Evolutionary conservation across 2,329 filamentous ascomycete species (phyloP), one percentile per base, ranked within the genome.

Genomic region (Neoarthrinium moseri): DNA sequence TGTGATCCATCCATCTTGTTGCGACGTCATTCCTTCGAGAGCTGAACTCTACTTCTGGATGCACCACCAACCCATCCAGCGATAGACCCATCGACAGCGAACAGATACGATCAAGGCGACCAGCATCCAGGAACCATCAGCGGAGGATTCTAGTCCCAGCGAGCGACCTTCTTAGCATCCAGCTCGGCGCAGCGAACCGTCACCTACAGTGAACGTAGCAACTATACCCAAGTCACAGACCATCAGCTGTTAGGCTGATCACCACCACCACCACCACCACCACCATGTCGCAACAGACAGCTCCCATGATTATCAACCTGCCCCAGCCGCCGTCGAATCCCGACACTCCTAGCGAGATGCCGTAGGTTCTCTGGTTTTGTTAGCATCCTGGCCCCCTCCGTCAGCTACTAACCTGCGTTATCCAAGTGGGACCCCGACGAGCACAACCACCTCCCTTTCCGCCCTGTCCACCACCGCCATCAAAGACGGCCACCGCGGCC

Each of bases 391-490:
- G n/a, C n/a, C n/a, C n/a, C n/a, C n/a, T n/a, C 43, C 44, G 48
- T 54, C 10, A 45, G 43, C 48, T 51, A 43, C 53, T 49, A 56
- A 34, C 34, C 55, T 46, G 45, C 52, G 22, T 53, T n/a, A 37
- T 33, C 42, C 29, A 54, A 95, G 90, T 53, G 91, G 92, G 60
- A 97, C 92, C 3, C 92, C 92, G 3, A 96, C 94, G 54, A 95
- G 90, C 55, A 87, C 88, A 32, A 95, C 89, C 4, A 96, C 91
- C 11, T 95, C 91, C 42, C 85, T 97, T 60, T 96, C 90, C 21
- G 86, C 91, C 32, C 80, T 97, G 38, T 95, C 90, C 13, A 96
- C 92, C 15, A 94, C 90, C 11, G 92, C 92, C 42, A 96, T 96
- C 76, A 96, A 96, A 69, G 92, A 97, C 64, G 92, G 92, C 57